Evolutionary conservation across 495 filamentous ascomycete genomes (phyloP).

Genomic region (Annulohypoxylon maeteangense): DNA sequence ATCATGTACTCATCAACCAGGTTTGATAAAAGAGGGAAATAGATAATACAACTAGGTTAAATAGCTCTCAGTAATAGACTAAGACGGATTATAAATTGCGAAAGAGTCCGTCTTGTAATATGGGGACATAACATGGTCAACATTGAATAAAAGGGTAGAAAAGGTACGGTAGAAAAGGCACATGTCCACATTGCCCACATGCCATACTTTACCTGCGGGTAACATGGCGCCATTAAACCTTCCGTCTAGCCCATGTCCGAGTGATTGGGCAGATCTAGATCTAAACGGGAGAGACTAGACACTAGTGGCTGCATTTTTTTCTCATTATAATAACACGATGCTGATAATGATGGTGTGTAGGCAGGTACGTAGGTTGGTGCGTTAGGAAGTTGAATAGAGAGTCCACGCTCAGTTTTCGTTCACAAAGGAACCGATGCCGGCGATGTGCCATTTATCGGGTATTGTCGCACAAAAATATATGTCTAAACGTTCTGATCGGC

Average conservation of each 20-base stretch:
- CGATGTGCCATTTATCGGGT: slow-evolving; percentile 1
- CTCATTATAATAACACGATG: background rate
- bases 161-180: slow-evolving; percentile 16
- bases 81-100: slow-evolving; percentile 10
- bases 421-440: slow-evolving; percentile 31
- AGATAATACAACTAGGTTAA: too few species aligned
- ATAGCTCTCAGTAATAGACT: background rate
- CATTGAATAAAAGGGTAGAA: background rate
- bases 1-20: slow-evolving; percentile 7
- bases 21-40: background rate
- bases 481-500: slow-evolving; percentile 11
- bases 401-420: background rate
- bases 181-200: slow-evolving; percentile 6
- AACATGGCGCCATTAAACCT: slow-evolving; percentile 26
- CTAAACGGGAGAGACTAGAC: background rate
- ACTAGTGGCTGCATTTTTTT: background rate
- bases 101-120: background rate
- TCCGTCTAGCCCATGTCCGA: slow-evolving; percentile 21
- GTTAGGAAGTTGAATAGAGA: slow-evolving; percentile 2
- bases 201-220: slow-evolving; percentile 12
- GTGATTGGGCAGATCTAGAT: slow-evolving; percentile 33
- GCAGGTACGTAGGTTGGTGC: background rate
- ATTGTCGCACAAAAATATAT: slow-evolving; percentile 25
- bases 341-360: background rate
- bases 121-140: slow-evolving; percentile 1